A percentile compares a stretch with the other conserved stretches of the same genome.
Evolutionary conservation across 208 protist species (phyloP).

Genomic region (Leishmania mexicana): DNA sequence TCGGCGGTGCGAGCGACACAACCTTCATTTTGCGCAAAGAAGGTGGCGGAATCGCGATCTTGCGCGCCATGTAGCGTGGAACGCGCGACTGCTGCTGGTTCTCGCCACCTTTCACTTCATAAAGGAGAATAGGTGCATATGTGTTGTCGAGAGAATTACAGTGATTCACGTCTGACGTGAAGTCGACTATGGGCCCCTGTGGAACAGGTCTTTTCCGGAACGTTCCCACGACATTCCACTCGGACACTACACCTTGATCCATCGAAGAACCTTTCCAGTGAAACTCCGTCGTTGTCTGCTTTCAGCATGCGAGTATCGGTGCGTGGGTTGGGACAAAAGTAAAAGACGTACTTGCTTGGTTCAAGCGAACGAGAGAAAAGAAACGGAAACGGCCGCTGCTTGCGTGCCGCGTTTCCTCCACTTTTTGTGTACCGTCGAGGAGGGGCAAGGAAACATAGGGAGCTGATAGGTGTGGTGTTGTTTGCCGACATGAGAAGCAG

Average conservation of each 20-base stretch:
- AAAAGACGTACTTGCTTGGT: background rate
- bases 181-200: constrained; percentile 42
- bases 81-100: constrained; percentile 34
- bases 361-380: background rate
- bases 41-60: constrained; percentile 47
- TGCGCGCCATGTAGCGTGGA: constrained; percentile 54
- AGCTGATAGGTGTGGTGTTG: background rate
- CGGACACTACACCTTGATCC: constrained; percentile 19
- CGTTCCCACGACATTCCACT: constrained; percentile 50
- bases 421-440: background rate
- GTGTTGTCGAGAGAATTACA: constrained; percentile 14
- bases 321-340: background rate
- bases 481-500: background rate
- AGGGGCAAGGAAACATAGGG: background rate
- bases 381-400: background rate
- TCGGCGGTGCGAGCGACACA: constrained; percentile 46
- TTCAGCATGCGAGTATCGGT: background rate
- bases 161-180: constrained; percentile 24
- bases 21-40: constrained; percentile 50
- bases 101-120: constrained; percentile 28
- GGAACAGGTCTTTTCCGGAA: constrained; percentile 38
- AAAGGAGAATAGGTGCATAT: constrained; percentile 37
- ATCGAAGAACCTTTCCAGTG: constrained; percentile 4
- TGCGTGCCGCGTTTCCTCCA: background rate
- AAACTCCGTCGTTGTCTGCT: background rate